A percentile compares a stretch with the other conserved stretches of the same genome.
phyloP scores from a whole-genome alignment of 305 asterid genomes.

The Fraxinus ornus region DNA sequence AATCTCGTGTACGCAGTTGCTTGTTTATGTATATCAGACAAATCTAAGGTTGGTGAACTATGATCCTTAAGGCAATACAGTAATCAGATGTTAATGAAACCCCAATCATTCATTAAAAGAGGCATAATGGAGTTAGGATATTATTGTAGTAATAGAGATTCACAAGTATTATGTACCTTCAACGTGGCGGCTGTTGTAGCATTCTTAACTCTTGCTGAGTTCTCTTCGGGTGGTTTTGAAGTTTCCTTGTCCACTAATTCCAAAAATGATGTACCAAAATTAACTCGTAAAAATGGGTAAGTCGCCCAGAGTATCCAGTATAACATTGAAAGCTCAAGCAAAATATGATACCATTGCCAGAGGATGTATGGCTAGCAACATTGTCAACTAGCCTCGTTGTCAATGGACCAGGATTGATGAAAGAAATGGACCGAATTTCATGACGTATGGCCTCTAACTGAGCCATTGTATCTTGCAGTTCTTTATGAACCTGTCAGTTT shows the following conservation, averaged over 20 bases:
- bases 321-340: not conserved
- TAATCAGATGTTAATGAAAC: not conserved
- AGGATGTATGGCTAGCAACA: conserved; percentile 34
- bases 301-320: not conserved
- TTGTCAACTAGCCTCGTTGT: conserved; percentile 70
- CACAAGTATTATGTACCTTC: conserved; percentile 38
- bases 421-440: conserved; percentile 68
- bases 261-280: conserved; percentile 11
- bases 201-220: conserved; percentile 35
- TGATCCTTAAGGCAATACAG: conserved; percentile 41
- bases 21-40: conserved; percentile 58
- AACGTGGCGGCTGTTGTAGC: conserved; percentile 26
- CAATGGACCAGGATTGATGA: conserved; percentile 69
- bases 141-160: not conserved
- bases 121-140: not conserved
- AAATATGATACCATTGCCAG: conserved; percentile 35
- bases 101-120: conserved; percentile 15
- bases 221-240: conserved; percentile 36
- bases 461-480: conserved; percentile 81
- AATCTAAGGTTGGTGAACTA: conserved; percentile 34
- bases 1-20: conserved; percentile 62
- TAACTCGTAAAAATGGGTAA: conserved; percentile 4
- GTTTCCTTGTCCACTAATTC: conserved; percentile 39
- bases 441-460: conserved; percentile 83
- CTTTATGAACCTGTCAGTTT: conserved; percentile 65